Evolutionary conservation across 495 filamentous ascomycete species (phyloP).

Genomic region (Jackrogersella minutella): DNA sequence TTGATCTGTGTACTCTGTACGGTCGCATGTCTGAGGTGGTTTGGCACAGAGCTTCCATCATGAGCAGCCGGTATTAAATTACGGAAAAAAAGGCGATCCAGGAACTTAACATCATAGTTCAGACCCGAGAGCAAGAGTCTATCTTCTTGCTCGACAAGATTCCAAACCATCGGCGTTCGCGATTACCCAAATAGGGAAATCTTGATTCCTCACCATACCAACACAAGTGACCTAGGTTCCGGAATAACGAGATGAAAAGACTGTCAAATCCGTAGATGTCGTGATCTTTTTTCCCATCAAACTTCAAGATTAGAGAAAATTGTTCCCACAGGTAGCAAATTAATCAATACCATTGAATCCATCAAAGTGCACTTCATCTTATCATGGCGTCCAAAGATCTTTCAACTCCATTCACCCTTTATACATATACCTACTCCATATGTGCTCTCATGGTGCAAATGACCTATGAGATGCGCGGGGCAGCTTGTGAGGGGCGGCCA

Average conservation of each 20-base stretch:
- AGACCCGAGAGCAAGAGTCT: too few relatives aligned
- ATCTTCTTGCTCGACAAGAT: background rate
- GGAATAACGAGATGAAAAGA: too few relatives aligned
- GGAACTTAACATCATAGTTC: background rate
- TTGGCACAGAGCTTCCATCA: too few relatives aligned
- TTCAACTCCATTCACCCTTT: background rate
- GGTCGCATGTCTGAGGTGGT: background rate
- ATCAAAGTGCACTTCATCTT: background rate
- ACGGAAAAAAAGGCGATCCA: background rate
- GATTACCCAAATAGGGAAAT: background rate
- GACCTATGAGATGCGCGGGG: slow-evolving; percentile 5
- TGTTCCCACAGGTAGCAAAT: background rate
- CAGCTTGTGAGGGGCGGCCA: background rate
- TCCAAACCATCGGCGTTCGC: background rate
- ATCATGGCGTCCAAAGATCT: slow-evolving; percentile 8
- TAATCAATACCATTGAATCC: background rate
- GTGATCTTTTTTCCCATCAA: background rate
- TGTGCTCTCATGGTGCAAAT: slow-evolving; percentile 5
- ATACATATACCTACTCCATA: background rate
- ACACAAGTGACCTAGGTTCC: background rate
- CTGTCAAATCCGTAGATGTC: background rate
- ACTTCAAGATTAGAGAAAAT: background rate
- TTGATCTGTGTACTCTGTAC: background rate
- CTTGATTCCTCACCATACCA: background rate
- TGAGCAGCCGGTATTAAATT: background rate